Base-by-base conservation (phyloP, 2,329 filamentous ascomycete species). In the Zopfia rhizophila region DNA sequence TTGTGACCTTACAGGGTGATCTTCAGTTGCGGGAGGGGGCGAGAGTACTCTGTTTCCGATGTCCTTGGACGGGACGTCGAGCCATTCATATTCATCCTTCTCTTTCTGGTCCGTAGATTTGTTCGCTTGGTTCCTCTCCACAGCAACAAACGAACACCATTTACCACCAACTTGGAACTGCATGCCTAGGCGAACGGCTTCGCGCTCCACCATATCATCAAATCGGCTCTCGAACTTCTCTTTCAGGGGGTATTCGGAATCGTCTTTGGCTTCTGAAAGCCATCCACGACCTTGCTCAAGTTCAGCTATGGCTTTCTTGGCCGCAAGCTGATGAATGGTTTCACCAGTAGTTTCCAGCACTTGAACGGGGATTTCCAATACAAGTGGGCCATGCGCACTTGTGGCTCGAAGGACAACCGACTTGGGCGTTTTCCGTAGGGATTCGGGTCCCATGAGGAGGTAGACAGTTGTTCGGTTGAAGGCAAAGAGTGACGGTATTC, bases 131-230 rank as follows among this genome's bases (percentile, higher is more conserved):
- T 73, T 65, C 7, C 76, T 72, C 50, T 86, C 77, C 2, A 88
- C 76, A 2, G 88, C 88, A 3, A 91, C 83, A 52, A 91, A 91
- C 0, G 86, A 89, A 59, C 84, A 88, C 81, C 84, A 89, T 61
- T 86, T 88, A 1, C 86, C 82, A 2, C 79, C 82, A 7, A 91
- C 81, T 57, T 89, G 86, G 59, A 83, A 89, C 45, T 78, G 75
- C 10, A 85, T 77, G 0, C 88, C 87, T 0, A 91, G 74, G 0
- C 82, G 74, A 1, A 90, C 84, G 7, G 81, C 86, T 61, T 91
- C 87, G 1, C 80, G 78, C 63, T 87, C 80, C 0, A 85, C 80
- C 60, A 90, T 77, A 33, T 84, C 79, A 10, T 78, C 68, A 61
- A 86, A 86, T 3, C 75, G 77, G 1, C 77, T 77, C 3, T 70